Evolutionary conservation across 2,329 filamentous ascomycete species (phyloP).

Genomic region (Colletotrichum zoysiae): DNA sequence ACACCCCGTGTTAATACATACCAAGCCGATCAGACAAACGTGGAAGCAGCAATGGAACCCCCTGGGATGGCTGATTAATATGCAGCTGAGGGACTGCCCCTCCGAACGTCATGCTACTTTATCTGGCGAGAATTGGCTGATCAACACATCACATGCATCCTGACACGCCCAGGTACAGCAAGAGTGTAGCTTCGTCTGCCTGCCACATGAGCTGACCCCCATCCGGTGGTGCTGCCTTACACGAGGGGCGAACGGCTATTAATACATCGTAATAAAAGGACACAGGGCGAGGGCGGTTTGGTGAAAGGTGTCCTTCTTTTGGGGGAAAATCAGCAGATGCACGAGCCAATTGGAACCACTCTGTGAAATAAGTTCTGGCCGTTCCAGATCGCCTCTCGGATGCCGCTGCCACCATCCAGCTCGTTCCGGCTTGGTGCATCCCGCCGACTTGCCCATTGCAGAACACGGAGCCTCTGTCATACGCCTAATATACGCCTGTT

Average conservation of each 20-base stretch:
- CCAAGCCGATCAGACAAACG: conserved; percentile 9
- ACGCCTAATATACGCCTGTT: conserved; percentile 24
- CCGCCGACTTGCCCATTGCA: conserved; percentile 37
- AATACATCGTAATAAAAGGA: neutral
- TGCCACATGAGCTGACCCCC: neutral
- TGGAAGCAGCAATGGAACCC: conserved; percentile 20
- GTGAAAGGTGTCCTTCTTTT: conserved; percentile 43
- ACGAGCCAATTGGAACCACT: conserved; percentile 36
- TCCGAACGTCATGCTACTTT: conserved; percentile 30
- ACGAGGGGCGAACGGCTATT: conserved; percentile 5
- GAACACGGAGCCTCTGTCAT: conserved; percentile 27
- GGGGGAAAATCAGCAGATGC: conserved; percentile 43
- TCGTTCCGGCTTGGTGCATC: conserved; percentile 39
- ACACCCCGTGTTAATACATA: neutral
- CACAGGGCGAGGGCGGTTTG: conserved; percentile 3
- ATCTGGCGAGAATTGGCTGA: conserved; percentile 41
- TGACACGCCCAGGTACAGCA: neutral
- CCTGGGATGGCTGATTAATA: conserved; percentile 35
- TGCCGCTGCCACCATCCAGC: conserved; percentile 36
- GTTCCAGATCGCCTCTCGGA: conserved; percentile 40
- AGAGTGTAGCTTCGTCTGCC: conserved; percentile 3
- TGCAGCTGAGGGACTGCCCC: conserved; percentile 5
- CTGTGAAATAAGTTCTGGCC: conserved; percentile 30
- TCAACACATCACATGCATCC: conserved; percentile 26
- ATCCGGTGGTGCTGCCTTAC: conserved; percentile 10